Evolutionary conservation across 306 rosid genomes (phyloP), one percentile per base, ranked within the genome.

Genomic region (Hippophae gyantsensis): DNA sequence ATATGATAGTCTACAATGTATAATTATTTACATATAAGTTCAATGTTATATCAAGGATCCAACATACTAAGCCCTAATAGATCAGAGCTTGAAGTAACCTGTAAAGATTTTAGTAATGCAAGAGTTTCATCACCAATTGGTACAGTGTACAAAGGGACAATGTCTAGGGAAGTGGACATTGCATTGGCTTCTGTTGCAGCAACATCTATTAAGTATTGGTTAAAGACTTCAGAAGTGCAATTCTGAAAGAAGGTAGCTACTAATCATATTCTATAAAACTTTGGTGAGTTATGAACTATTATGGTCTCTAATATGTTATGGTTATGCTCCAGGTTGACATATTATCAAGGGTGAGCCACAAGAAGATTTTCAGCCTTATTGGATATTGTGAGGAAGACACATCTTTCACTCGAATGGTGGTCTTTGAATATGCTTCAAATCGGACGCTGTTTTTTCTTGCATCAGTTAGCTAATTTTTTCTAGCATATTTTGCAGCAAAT

Each of bases 71-170:
- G 83, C 70, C 82, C 87, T 23, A 88, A 88, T 77, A 81, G 93
- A 71, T 81, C 90, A 54, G 96, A 92, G 78, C 83, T 92, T 66
- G 85, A 71, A 78, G 81, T 77, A 65, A 95, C 99, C 26, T 92
- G 99, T 61, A 96, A 92, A 74, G 99, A 87, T 85, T 92, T 92
- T 69, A 92, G 99, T 71, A 92, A 92, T 62, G 93, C 88, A 12
- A 75, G 87, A 52, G 89, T 87, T 50, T 69, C 80, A 63, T 83
- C 90, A 60, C 74, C 93, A n/a, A 68, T 81, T 42, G 95, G 95
- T 41, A 81, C 87, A 45, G 77, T 85, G 68, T 88, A 83, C 78
- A 92, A 92, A 80, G 99, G 96, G 76, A 92, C 99, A 56, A 74
- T 92, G 69, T 92, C 99, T 45, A 88, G 75, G 41, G 99, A 96